Conservation (phyloP, 202 grass and related monocot genomes). For the Brachypodium distachyon region DNA sequence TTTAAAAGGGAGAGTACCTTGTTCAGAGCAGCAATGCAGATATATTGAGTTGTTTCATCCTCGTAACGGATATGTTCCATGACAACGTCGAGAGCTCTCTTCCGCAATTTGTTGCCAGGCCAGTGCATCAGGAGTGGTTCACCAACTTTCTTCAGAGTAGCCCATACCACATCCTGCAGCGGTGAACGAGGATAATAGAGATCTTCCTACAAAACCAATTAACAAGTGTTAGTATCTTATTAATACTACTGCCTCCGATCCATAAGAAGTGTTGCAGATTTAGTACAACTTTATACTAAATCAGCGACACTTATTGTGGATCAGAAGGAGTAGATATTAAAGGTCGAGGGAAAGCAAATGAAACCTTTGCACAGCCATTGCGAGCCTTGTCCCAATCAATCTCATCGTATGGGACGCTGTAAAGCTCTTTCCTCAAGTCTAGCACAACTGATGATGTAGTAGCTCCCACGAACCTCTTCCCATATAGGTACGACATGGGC, state of each 20-base stretch:
- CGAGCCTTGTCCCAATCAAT: slow-evolving; percentile 86
- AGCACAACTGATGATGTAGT: slow-evolving; percentile 51
- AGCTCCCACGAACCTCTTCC: slow-evolving; percentile 72
- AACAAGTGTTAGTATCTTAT: no score
- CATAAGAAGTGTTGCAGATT: no score
- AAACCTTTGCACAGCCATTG: slow-evolving; percentile 80
- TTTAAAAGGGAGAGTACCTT: no score
- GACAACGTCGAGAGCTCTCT: slow-evolving; percentile 50
- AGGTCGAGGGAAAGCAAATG: background rate
- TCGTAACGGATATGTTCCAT: slow-evolving; percentile 89
- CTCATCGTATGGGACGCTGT: slow-evolving; percentile 32
- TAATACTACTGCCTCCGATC: no score
- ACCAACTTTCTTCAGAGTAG: slow-evolving; percentile 73
- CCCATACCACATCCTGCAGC: slow-evolving; percentile 82
- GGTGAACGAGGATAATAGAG: slow-evolving; percentile 70
- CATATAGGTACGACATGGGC: slow-evolving; percentile 91
- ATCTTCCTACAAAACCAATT: slow-evolving; percentile 92
- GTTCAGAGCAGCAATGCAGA: slow-evolving; percentile 87
- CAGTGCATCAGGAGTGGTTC: slow-evolving; percentile 77
- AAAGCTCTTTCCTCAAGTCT: slow-evolving; percentile 80
- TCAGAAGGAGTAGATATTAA: background rate
- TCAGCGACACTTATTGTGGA: no score
- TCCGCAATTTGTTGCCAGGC: slow-evolving; percentile 72
- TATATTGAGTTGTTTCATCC: slow-evolving; percentile 82
- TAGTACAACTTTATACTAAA: no score